phyloP scores from a whole-genome alignment of 352 stramenopile species.

The Poterioochromonas sp. region DNA sequence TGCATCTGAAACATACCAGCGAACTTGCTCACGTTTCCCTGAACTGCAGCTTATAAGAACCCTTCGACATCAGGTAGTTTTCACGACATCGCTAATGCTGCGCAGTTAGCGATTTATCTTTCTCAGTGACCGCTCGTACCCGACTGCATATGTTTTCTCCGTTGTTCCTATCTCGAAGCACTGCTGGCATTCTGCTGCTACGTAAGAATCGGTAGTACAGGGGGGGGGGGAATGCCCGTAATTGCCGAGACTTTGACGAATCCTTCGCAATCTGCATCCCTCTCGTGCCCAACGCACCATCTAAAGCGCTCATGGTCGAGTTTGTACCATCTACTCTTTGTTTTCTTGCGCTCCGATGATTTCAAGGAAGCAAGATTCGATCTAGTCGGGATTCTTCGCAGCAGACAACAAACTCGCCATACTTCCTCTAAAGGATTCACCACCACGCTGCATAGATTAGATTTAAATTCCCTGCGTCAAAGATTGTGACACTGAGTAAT shows the following conservation, averaged over 20 bases:
- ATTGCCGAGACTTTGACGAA: background rate
- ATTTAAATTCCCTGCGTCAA: background rate
- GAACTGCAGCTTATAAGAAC: background rate
- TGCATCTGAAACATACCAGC: constrained; percentile 3
- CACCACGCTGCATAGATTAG: background rate
- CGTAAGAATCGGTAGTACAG: background rate
- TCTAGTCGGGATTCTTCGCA: constrained; percentile 6
- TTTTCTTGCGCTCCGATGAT: constrained; percentile 6
- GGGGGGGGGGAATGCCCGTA: background rate
- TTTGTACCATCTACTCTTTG: constrained; percentile 11
- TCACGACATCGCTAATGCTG: background rate
- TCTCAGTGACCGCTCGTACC: background rate
- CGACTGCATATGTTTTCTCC: background rate
- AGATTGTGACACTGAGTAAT: background rate
- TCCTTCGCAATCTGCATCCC: background rate
- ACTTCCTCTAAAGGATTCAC: background rate
- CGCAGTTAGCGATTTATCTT: constrained; percentile 19
- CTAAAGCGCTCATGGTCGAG: background rate
- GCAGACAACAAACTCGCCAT: background rate
- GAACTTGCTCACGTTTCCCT: background rate
- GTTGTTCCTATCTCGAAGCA: constrained; percentile 1
- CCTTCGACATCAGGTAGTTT: background rate
- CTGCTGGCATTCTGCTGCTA: background rate
- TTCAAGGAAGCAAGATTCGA: background rate
- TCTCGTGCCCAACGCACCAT: constrained; percentile 7